phyloP scores from a whole-genome alignment of 2,329 filamentous ascomycete genomes.

The Cryphonectria parasitica region DNA sequence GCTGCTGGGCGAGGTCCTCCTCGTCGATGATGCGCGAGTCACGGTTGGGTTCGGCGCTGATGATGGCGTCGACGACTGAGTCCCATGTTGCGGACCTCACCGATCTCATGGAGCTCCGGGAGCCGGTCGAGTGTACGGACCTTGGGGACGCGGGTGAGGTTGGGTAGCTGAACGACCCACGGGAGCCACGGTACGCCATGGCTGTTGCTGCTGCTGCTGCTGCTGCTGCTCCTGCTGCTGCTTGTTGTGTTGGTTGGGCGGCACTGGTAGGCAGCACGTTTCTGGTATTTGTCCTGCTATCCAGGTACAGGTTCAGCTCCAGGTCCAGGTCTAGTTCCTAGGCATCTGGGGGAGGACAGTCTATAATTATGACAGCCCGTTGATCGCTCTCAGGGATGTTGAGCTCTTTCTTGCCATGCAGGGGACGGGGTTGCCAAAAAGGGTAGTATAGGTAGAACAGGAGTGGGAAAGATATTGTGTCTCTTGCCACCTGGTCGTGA shows the following conservation, averaged over 20 bases:
- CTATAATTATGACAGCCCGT: constrained; percentile 2
- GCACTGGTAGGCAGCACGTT: not conserved
- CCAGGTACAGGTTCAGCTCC: not conserved
- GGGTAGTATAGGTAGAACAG: not conserved
- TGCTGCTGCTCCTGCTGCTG: too few relatives aligned
- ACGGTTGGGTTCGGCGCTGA: constrained; percentile 13
- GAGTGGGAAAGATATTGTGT: not conserved
- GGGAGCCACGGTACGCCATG: constrained; percentile 19
- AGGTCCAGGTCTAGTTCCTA: not conserved
- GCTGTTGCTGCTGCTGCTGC: not conserved
- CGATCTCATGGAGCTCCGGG: constrained; percentile 14
- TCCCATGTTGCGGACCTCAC: constrained; percentile 16
- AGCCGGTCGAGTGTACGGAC: constrained; percentile 5
- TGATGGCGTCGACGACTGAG: constrained; percentile 18
- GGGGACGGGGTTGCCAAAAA: not conserved
- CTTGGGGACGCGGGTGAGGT: not conserved
- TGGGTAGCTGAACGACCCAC: constrained; percentile 12
- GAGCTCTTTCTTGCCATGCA: constrained; percentile 3
- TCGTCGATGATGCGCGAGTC: constrained; percentile 13
- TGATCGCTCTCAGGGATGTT: not conserved
- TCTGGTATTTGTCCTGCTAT: not conserved
- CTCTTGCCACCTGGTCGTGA: not conserved
- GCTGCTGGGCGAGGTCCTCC: not conserved
- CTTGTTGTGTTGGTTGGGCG: not conserved
- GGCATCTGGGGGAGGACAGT: not conserved